Conservation (phyloP, 176 grass and related monocot species). For the Neostapfia colusana region DNA sequence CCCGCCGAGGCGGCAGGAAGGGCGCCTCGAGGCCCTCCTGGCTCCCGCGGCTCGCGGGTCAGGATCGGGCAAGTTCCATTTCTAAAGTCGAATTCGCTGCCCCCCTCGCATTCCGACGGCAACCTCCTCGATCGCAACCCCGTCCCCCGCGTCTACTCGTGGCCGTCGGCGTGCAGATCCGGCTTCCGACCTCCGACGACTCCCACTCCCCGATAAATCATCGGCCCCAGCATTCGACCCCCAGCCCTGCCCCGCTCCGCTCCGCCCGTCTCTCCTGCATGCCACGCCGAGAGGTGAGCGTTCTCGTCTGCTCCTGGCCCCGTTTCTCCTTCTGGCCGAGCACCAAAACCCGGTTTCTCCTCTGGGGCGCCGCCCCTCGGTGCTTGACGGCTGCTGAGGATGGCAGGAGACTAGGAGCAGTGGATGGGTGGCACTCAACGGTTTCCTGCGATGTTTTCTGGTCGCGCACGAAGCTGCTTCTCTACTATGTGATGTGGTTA, state of each 20-base stretch:
- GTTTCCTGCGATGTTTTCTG: constrained; percentile 21
- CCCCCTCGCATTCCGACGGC: too few relatives aligned
- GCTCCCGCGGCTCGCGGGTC: too few relatives aligned
- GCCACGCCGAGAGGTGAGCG: too few relatives aligned
- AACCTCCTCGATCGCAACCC: background rate
- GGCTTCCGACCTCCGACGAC: background rate
- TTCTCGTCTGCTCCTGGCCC: too few relatives aligned
- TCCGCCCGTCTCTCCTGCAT: too few relatives aligned
- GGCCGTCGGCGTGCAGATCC: constrained; percentile 5
- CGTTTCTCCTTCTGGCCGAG: too few relatives aligned
- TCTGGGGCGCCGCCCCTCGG: background rate
- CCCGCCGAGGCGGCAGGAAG: too few relatives aligned
- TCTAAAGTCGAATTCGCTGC: too few relatives aligned
- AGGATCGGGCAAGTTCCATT: too few relatives aligned
- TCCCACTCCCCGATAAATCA: constrained; percentile 26
- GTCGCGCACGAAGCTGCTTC: constrained; percentile 35
- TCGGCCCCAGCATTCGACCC: background rate
- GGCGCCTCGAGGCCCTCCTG: too few relatives aligned
- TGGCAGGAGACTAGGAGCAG: background rate
- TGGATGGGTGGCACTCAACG: background rate
- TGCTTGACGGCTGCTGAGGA: background rate
- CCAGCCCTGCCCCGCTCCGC: background rate
- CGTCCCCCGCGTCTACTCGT: constrained; percentile 3
- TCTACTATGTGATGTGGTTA: background rate
- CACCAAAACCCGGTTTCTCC: background rate